These are phyloP conservation scores for Coemansia sp. DNA, from an alignment of 192 early-diverging fungal genomes.

Conservation along the genomic window DNA sequence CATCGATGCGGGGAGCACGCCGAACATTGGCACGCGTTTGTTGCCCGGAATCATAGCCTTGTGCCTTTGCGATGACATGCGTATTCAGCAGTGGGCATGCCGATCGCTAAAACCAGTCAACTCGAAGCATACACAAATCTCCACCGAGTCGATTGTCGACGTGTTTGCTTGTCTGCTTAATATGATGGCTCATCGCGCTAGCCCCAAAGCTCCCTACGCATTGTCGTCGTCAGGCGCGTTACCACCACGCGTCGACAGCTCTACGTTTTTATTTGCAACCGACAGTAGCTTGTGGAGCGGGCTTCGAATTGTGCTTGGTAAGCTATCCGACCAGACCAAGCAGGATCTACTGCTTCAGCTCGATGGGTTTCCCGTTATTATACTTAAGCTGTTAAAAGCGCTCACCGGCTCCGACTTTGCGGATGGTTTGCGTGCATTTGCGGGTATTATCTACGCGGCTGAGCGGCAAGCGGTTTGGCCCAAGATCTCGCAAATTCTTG, in stretches of 20 bases:
- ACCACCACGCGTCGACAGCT: background rate
- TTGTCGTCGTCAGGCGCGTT: constrained; percentile 4
- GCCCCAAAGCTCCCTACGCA: background rate
- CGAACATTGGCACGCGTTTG: constrained; percentile 28
- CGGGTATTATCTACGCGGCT: constrained; percentile 25
- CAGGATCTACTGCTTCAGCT: constrained; percentile 24
- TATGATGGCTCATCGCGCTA: background rate
- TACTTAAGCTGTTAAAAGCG: constrained; percentile 21
- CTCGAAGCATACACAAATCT: constrained; percentile 13
- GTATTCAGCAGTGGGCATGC: constrained; percentile 31
- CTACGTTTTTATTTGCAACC: constrained; percentile 30
- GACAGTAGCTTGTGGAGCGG: constrained; percentile 33
- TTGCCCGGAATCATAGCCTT: constrained; percentile 38
- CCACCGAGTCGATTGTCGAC: background rate
- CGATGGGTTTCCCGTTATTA: constrained; percentile 22
- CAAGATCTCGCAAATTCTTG: constrained; percentile 3
- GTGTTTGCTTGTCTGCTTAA: constrained; percentile 27
- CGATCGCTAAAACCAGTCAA: constrained; percentile 33
- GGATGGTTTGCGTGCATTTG: constrained; percentile 37
- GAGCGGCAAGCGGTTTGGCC: constrained; percentile 28
- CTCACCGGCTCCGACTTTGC: constrained; percentile 29
- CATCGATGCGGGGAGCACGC: constrained; percentile 11
- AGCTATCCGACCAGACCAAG: constrained; percentile 24
- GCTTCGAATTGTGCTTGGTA: constrained; percentile 27
- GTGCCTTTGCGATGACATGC: constrained; percentile 20